These are phyloP conservation scores for Massariosphaeria phaeospora DNA, from an alignment of 495 filamentous ascomycete genomes.

Conservation along the genomic window DNA sequence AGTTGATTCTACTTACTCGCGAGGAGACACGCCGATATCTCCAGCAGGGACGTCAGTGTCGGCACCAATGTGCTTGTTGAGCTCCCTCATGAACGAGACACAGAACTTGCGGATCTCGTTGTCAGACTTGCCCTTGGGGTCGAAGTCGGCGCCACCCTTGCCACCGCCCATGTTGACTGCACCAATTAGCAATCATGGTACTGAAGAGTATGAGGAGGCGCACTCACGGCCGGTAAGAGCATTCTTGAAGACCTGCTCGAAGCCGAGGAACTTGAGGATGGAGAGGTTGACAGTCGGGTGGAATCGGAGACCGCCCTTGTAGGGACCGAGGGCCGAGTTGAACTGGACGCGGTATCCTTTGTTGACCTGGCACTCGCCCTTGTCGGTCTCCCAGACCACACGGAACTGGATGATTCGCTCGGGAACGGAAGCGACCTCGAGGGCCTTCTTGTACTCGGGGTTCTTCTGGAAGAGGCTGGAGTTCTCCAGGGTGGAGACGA, in stretches of 20 bases:
- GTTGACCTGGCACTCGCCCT: constrained; percentile 85
- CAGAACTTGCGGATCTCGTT: constrained; percentile 98
- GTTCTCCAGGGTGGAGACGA: constrained; percentile 87
- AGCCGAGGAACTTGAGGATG: constrained; percentile 96
- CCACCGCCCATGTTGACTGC: constrained; percentile 94
- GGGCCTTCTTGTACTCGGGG: constrained; percentile 88
- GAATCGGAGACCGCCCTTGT: constrained; percentile 96
- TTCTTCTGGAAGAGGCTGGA: constrained; percentile 88
- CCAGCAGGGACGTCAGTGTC: constrained; percentile 93
- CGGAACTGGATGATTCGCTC: constrained; percentile 98
- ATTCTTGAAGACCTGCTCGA: constrained; percentile 99
- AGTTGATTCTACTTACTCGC: too few relatives aligned
- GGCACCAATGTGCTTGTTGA: constrained; percentile 91
- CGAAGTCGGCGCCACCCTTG: constrained; percentile 98
- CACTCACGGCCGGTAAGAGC: constrained; percentile 87
- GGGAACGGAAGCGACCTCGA: constrained; percentile 81
- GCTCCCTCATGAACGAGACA: constrained; percentile 89
- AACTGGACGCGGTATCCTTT: constrained; percentile 96
- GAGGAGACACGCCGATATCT: constrained; percentile 85
- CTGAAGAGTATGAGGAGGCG: not conserved
- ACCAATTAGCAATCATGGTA: constrained; percentile 2
- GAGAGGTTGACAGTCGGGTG: constrained; percentile 96
- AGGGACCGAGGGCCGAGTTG: constrained; percentile 96
- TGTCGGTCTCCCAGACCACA: constrained; percentile 93
- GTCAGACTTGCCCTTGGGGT: constrained; percentile 98